Conservation (phyloP, 768 basidiomycete species). For the Omphalotus guepiniiformis region DNA sequence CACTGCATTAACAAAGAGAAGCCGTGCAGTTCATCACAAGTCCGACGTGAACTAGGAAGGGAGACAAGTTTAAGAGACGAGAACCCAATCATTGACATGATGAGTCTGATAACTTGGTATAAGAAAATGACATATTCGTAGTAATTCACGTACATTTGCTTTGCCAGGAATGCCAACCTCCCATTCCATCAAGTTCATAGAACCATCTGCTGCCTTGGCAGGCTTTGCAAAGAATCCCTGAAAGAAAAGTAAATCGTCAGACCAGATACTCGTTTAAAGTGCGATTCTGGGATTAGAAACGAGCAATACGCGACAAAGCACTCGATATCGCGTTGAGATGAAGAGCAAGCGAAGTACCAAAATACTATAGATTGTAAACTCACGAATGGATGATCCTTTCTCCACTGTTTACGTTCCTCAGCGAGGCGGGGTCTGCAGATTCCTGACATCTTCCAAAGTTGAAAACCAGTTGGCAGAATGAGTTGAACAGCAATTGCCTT, state of each 20-base stretch:
- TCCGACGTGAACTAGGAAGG: not conserved
- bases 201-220: slow-evolving; percentile 82
- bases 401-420: slow-evolving; percentile 98
- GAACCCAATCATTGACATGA: not conserved
- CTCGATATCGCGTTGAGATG: not conserved
- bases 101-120: slow-evolving; percentile 4
- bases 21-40: slow-evolving; percentile 7
- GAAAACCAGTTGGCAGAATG: not conserved
- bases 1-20: slow-evolving; percentile 12
- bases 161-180: slow-evolving; percentile 99
- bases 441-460: slow-evolving; percentile 61
- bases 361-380: too few species aligned
- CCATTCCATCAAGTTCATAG: slow-evolving; percentile 97
- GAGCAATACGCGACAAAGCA: not conserved
- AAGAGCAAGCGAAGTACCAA: too few species aligned
- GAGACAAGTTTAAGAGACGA: not conserved
- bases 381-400: slow-evolving; percentile 98
- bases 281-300: too few species aligned
- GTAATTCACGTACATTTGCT: slow-evolving; percentile 55
- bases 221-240: slow-evolving; percentile 99
- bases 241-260: slow-evolving; percentile 10
- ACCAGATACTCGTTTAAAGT: not conserved
- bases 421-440: slow-evolving; percentile 91
- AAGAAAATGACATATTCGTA: slow-evolving; percentile 7
- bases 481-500: not conserved